Evolutionary conservation across 768 basidiomycete genomes (phyloP), one percentile per base, ranked within the genome.

Genomic region (Lentinula boryana): DNA sequence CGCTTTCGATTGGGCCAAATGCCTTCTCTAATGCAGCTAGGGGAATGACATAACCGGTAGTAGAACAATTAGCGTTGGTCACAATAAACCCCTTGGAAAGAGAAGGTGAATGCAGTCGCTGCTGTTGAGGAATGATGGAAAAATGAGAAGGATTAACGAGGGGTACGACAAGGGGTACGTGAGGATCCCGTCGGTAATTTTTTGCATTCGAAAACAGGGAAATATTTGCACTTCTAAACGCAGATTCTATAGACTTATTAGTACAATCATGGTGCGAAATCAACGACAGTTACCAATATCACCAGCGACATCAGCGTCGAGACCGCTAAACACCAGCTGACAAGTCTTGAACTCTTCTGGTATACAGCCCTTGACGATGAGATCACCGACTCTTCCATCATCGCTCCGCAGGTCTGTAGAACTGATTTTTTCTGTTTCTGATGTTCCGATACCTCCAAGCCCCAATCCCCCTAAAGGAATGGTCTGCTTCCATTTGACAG

Each of bases 31-130:
- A 83, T 0, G 95, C 94, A 52, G 85, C 83, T 66, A 98, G 86
- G n/a, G 95, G 93, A 62, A 97, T 85, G 62, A 93, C 93, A 69
- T 88, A 81, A 46, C 91, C 95, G 0, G 97, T 99, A 3, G 97
- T 98, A 23, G 93, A 89, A 76, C 97, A 98, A 76, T 98, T 99
- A 66, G 97, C 97, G 72, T 99, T 99, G 61, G 95, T 95, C 63
- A 99, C 88, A 72, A 99, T 95, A 79, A 93, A 98, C 3, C 97
- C 97, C 65, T 84, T 86, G 68, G 81, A 83, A 36, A 89, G 81
- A 0, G 84, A 84, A 18, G 85, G 89, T 2, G 78, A 74, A 65
- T 91, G 88, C 15, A 83, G 75, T 2, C 84, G 66, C 56, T 79
- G 91, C 73, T 99, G 97, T 68, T 94, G 89, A 0, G 83, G 79